Base-by-base conservation (phyloP, 352 stramenopile species). In the Globisporangium cederbergense region DNA sequence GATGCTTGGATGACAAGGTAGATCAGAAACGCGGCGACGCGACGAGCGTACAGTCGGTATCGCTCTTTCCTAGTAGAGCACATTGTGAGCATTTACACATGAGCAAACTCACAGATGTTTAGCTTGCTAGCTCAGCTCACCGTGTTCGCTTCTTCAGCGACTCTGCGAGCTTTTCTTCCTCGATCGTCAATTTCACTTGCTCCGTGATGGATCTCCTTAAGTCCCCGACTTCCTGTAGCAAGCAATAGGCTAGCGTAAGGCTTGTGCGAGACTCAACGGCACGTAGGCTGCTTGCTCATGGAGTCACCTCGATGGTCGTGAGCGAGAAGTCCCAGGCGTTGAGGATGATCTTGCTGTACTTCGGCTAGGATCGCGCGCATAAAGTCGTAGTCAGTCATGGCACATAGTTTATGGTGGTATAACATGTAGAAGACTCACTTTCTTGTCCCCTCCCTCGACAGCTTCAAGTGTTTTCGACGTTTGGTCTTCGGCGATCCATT, bases 261-360 rank as follows among this genome's bases (percentile, higher is more conserved):
- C 16, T 45, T 10, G 16, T 13, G 8, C 38, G 9, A 13, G 38
- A 45, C 2, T 13, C 38, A 45, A 45, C 8, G 2, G 10, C 7
- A 7, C 7, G 34, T 40, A 11, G 34, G 34, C 34, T 40, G 34
- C 34, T 40, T 28, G 25, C 25, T 28, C 25, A 2, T 28, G 25
- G 25, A 28, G 25, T 28, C 56, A 89, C 83, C 67, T 88, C 70
- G 20, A 45, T 20, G 0, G 76, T 79, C 14, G 69, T 76, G 3
- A 81, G 49, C 2, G 74, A 78, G 59, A 88, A 86, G 57, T 94
- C 85, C 85, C 85, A 94, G 7, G 78, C 82, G 58, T 93, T 93
- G 10, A 93, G 36, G 3, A 91, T 52, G 14, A 88, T 74, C 28
- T 81, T 75, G 47, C 76, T 75, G 62, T 88, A 91, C 54, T 75